Conservation (phyloP, 164 flowering plant genomes). For the Sedum album region DNA sequence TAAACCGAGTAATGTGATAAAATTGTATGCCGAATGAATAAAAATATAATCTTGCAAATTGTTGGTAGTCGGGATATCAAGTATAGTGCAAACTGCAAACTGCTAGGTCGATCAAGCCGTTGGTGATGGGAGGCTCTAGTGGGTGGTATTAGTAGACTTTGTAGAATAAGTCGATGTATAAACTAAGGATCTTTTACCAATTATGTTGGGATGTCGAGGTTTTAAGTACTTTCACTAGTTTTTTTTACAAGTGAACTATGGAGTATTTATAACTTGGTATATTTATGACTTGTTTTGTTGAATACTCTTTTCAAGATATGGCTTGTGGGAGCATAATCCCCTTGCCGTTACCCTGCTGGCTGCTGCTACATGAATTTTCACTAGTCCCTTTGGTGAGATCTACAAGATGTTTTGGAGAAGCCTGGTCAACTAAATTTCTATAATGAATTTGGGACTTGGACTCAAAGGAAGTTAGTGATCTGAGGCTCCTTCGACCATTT, state of each 20-base stretch:
- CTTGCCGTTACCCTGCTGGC: not conserved
- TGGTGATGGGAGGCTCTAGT: too few species aligned
- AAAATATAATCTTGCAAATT: too few species aligned
- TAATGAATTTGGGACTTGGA: not conserved
- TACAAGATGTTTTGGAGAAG: not conserved
- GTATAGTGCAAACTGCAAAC: too few species aligned
- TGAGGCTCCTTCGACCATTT: constrained; percentile 30
- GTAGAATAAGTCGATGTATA: not conserved
- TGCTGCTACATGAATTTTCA: not conserved
- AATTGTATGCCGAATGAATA: too few species aligned
- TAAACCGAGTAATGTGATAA: too few species aligned
- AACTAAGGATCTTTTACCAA: not conserved
- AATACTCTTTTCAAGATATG: not conserved
- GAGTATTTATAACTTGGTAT: not conserved
- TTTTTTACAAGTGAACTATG: not conserved
- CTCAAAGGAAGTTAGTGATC: too few species aligned
- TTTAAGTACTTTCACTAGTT: not conserved
- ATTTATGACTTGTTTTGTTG: not conserved
- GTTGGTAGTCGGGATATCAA: too few species aligned
- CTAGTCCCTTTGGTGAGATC: not conserved
- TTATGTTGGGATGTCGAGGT: too few species aligned
- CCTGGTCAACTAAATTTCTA: not conserved
- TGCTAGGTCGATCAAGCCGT: too few species aligned
- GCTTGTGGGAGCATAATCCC: not conserved
- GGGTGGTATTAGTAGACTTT: too few species aligned